These are phyloP conservation scores for Macadamia tetraphylla DNA, from an alignment of 164 flowering plant genomes.

Conservation along the genomic window DNA sequence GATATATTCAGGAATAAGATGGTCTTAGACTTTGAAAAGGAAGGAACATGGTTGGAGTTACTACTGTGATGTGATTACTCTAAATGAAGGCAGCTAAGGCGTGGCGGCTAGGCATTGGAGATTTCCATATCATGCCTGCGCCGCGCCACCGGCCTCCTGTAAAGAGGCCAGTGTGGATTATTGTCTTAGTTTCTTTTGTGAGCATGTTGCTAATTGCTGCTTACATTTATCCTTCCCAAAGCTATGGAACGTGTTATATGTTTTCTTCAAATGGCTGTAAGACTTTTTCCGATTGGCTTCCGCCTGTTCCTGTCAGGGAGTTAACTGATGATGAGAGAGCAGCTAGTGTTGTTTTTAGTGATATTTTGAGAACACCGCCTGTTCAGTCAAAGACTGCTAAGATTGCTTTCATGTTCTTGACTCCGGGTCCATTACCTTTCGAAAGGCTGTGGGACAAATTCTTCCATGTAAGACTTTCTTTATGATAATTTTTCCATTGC, in stretches of 20 bases:
- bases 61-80: constrained; percentile 27
- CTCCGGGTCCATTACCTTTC: constrained; percentile 77
- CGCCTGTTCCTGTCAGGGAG: constrained; percentile 67
- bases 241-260: constrained; percentile 58
- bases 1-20: neutral
- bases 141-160: constrained; percentile 67
- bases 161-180: constrained; percentile 80
- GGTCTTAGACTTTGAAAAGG: neutral
- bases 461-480: constrained; percentile 52
- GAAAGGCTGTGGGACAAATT: constrained; percentile 92
- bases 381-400: constrained; percentile 45
- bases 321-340: constrained; percentile 79
- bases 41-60: neutral
- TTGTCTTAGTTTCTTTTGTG: constrained; percentile 63
- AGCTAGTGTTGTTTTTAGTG: constrained; percentile 63
- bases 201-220: constrained; percentile 65
- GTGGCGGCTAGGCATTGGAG: constrained; percentile 65
- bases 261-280: constrained; percentile 67
- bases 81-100: constrained; percentile 57
- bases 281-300: constrained; percentile 61
- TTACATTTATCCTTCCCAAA: constrained; percentile 68
- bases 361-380: constrained; percentile 55
- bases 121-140: constrained; percentile 55
- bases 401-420: constrained; percentile 90
- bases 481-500: neutral